Evolutionary conservation across 148 eudicot genomes (phyloP).

Genomic region (Fagopyrum tataricum): DNA sequence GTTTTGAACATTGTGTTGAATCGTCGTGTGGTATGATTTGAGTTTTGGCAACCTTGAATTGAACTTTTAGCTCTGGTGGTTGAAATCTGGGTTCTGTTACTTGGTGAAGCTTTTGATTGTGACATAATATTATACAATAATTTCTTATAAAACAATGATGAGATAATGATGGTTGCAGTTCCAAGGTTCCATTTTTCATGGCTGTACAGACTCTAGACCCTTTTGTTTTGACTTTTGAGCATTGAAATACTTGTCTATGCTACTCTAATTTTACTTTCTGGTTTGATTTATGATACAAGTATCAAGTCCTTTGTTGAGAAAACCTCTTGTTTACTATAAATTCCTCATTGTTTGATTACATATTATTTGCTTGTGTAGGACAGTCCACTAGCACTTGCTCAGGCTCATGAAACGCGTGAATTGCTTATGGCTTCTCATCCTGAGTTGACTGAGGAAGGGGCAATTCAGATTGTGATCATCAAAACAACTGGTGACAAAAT

Average conservation of each 20-base stretch:
- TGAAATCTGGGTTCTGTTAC: constrained; percentile 2
- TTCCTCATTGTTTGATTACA: not conserved
- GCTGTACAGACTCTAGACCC: not conserved
- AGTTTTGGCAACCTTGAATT: not conserved
- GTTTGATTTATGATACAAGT: not conserved
- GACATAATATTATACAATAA: not conserved
- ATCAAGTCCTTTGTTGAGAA: not conserved
- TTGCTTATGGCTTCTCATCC: constrained; percentile 64
- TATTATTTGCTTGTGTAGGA: constrained; percentile 33
- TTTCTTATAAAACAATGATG: not conserved
- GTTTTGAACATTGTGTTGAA: not conserved
- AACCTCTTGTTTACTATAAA: not conserved
- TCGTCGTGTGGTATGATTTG: not conserved
- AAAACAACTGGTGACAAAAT: constrained; percentile 96
- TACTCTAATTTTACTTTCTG: not conserved
- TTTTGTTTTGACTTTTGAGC: not conserved
- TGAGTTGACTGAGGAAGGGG: constrained; percentile 87
- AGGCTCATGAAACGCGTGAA: constrained; percentile 86
- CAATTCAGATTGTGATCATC: constrained; percentile 78
- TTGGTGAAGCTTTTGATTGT: not conserved
- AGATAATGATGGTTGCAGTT: not conserved
- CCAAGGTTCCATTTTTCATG: not conserved
- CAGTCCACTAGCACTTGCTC: constrained; percentile 98
- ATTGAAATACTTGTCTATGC: not conserved
- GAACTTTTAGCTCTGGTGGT: not conserved